Base-by-base conservation (phyloP, 106 monocot species). In the Dioscorea dumetorum region DNA sequence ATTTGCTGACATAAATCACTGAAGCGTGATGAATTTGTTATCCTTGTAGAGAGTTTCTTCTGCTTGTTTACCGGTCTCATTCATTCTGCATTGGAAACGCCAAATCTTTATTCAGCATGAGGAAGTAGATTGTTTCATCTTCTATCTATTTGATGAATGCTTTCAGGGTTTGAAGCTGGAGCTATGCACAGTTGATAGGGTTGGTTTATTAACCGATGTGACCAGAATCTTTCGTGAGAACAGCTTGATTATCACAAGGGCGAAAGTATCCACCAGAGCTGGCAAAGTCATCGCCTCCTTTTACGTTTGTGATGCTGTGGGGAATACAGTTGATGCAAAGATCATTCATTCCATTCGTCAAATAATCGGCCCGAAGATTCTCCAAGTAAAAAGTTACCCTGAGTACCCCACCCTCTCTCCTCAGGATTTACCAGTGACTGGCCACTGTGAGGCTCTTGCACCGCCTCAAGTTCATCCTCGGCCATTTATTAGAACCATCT, bases 161-260 rank as follows among this genome's bases (percentile, higher is more conserved):
- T 62, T 41, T 19, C 58, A 79, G 79, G 79, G 67, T 24, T 50
- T 79, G 64, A 79, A 79, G 79, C 70, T 79, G n/a, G 79, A 74
- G 58, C 23, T 79, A 32, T 64, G 79, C 22, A 70, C 63, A 13
- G 24, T 48, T 33, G 73, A 79, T 23, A 70, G 79, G 48, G 57
- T 68, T 10, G 79, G 74, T 8, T 51, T 79, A 41, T 53, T 74
- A n/a, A 63, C 73, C 5, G 64, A 79, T 15, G 74, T 74, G 16
- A 74, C 79, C 12, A 56, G 79, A n/a, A 74, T 79, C 54, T 79
- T 79, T 50, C 69, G 69, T 2, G 79, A 79, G 62, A 74, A 79
- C 18, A 56, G 73, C 56, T 56, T 79, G 22, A 62, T 67, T 21
- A 68, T 79, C 8, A 79, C 79, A 48, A 61, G 73, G 63, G 79